phyloP scores from a whole-genome alignment of 2,329 filamentous ascomycete species.

The Pseudofabraea citricarpa region DNA sequence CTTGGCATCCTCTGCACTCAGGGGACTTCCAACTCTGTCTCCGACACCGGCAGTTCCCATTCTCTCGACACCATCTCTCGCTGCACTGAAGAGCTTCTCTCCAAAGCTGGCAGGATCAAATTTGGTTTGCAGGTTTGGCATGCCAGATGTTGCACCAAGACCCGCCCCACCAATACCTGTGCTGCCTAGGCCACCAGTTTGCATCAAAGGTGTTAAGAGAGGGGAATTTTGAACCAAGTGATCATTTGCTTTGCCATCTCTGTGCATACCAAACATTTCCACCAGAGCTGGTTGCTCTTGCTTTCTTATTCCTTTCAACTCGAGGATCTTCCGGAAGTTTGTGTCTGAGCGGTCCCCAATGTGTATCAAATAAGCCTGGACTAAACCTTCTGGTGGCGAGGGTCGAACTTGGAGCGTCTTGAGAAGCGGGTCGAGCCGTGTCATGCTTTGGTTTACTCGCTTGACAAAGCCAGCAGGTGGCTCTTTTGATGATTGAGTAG shows the following conservation, averaged over 20 bases:
- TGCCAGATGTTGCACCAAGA: conserved; percentile 30
- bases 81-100: conserved; percentile 82
- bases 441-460: conserved; percentile 78
- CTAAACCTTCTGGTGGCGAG: conserved; percentile 85
- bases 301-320: conserved; percentile 88
- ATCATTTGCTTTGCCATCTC: conserved; percentile 67
- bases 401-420: conserved; percentile 95
- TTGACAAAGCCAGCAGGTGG: conserved; percentile 66
- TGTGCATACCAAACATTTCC: conserved; percentile 77
- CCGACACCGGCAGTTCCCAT: conserved; percentile 45
- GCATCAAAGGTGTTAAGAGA: conserved; percentile 63
- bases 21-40: conserved; percentile 19
- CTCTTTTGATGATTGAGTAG: conserved; percentile 16
- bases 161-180: conserved; percentile 39
- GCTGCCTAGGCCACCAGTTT: conserved; percentile 37
- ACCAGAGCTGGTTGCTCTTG: conserved; percentile 76
- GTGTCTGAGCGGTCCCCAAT: conserved; percentile 88
- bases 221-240: conserved; percentile 67
- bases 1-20: conserved; percentile 43
- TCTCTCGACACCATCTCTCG: conserved; percentile 75
- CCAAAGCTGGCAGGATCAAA: conserved; percentile 83
- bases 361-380: conserved; percentile 96
- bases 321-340: conserved; percentile 95
- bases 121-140: conserved; percentile 40
- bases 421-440: conserved; percentile 83